Evolutionary conservation across 768 basidiomycete species (phyloP).

Genomic region (Ramaria sp.): DNA sequence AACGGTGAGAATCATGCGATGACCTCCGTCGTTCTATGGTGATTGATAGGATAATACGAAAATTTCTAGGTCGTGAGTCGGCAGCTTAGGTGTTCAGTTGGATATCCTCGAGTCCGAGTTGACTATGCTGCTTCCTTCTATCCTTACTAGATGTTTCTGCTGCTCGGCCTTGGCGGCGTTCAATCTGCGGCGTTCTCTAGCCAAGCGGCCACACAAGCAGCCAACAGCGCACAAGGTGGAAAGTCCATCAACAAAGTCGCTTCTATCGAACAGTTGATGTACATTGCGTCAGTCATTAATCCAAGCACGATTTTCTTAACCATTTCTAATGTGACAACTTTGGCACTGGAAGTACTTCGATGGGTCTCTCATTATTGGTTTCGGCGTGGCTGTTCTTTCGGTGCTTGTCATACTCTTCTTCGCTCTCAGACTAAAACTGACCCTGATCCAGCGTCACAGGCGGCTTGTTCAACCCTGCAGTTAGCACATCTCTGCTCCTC

Average conservation of each 20-base stretch:
- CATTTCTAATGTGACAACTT: not conserved
- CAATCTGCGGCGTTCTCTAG: conserved; percentile 34
- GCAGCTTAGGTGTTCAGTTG: not conserved
- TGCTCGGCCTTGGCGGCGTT: conserved; percentile 54
- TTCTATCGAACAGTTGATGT: conserved; percentile 33
- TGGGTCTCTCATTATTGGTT: conserved; percentile 52
- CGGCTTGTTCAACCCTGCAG: conserved; percentile 55
- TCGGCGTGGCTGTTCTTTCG: conserved; percentile 58
- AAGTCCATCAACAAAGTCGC: conserved; percentile 10
- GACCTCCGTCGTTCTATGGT: not conserved
- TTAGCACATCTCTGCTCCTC: conserved; percentile 49
- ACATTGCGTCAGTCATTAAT: conserved; percentile 28
- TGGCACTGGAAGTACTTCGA: conserved; percentile 23
- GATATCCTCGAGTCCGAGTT: not conserved
- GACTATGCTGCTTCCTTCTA: not conserved
- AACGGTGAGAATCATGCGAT: conserved; percentile 21
- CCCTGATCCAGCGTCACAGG: conserved; percentile 32
- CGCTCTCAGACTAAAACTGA: not conserved
- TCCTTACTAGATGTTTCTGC: conserved; percentile 36
- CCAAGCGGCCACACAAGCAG: conserved; percentile 13
- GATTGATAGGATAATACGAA: not conserved
- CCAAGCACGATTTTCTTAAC: not conserved
- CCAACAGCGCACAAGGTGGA: conserved; percentile 18
- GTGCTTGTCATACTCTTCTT: not conserved
- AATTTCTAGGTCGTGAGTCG: not conserved